Base-by-base conservation (phyloP, 495 filamentous ascomycete species). In the Pseudomonodictys pantanalensis region DNA sequence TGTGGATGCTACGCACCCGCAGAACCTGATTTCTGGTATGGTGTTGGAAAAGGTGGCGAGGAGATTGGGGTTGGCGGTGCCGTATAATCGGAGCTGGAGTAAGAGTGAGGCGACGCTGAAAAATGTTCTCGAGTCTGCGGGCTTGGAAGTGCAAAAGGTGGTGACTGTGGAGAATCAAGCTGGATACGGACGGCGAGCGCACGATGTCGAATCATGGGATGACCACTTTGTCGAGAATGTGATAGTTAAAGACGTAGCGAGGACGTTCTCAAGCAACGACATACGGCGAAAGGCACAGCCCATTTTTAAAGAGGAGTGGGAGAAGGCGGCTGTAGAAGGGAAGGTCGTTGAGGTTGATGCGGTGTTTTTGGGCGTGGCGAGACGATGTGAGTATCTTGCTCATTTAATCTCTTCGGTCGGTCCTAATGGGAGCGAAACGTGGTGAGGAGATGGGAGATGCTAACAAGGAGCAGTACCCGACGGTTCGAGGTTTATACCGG, bases 31-130 rank as follows among this genome's bases (percentile, higher is more conserved):
- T 0, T 46, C 43, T 17, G 57, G 55, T 4, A 43, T 56, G 20
- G 39, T 64, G 0, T 17, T 71, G 22, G 66, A 72, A 26, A 32
- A 47, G n/a, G 63, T 64, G 11, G 66, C 52, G 2, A 10, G 42
- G n/a, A 39, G 52, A 17, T 46, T 74, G 1, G 59, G 59, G 6
- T 22, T 64, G 15, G 11, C 50, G 1, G 41, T 65, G 11, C 46
- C 54, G 11, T 65, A 63, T 49, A 30, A 67, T 32, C 30, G 65
- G 30, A 39, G 81, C 53, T 65, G 62, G 62, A 44, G 49, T 18
- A n/a, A 55, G 35, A 55, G 43, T 7, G 50, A 60, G 51, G 32
- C 59, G 12, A 44, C 56, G 2, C 45, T 65, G 12, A 42, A 26
- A 22, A 25, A 56, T 6, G 50, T 65, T 10, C 22, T 65, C 20